Evolutionary conservation across 176 grass and related monocot species (phyloP).

Genomic region (Cocos nucifera): DNA sequence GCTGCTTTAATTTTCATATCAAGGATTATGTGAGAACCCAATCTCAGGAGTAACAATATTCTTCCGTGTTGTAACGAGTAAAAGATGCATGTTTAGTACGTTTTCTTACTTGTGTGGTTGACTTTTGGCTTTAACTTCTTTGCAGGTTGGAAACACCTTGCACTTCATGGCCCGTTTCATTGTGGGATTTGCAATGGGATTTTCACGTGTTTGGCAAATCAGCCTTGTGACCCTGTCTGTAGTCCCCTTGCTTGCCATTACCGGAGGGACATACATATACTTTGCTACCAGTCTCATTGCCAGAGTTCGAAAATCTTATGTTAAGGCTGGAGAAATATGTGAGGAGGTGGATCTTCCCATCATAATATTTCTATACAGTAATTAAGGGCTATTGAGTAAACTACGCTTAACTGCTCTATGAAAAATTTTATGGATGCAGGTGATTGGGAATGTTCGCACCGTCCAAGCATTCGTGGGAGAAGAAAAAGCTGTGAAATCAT

Average conservation of each 20-base stretch:
- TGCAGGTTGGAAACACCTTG: conserved; percentile 94
- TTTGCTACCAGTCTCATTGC: conserved; percentile 84
- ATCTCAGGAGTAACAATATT: too few species aligned
- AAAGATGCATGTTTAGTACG: too few species aligned
- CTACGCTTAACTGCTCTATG: too few species aligned
- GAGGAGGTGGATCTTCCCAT: conserved; percentile 47
- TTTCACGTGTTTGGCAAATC: conserved; percentile 88
- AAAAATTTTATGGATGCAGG: conserved; percentile 17
- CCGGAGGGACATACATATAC: conserved; percentile 79
- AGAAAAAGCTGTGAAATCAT: conserved; percentile 71
- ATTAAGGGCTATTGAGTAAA: too few species aligned
- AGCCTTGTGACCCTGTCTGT: conserved; percentile 92
- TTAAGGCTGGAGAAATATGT: conserved; percentile 94
- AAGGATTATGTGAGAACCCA: too few species aligned
- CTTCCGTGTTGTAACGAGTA: too few species aligned
- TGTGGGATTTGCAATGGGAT: conserved; percentile 83
- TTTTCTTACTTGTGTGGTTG: too few species aligned
- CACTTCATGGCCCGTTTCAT: conserved; percentile 98
- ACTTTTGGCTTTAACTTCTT: neutral
- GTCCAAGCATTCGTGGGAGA: conserved; percentile 97
- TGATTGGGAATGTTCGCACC: conserved; percentile 90
- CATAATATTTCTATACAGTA: too few species aligned
- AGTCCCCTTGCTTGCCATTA: conserved; percentile 84
- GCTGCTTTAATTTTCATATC: too few species aligned
- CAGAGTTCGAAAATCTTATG: conserved; percentile 84